phyloP scores from a whole-genome alignment of 2,329 filamentous ascomycete genomes.

The Fusarium tricinctum region DNA sequence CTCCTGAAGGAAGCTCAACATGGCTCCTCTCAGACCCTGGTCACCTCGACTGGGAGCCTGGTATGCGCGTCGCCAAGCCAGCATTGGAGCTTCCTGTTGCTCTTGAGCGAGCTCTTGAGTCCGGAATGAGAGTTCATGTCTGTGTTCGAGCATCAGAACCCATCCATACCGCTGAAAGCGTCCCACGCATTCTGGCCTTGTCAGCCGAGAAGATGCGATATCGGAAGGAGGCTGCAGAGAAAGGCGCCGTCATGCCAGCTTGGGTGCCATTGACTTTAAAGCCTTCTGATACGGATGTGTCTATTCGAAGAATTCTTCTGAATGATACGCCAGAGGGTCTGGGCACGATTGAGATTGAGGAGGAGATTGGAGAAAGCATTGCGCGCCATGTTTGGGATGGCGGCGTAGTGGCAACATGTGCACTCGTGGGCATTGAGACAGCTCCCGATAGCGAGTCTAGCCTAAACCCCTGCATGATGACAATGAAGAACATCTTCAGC shows the following conservation, averaged over 20 bases:
- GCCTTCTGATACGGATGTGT: constrained; percentile 43
- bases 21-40: constrained; percentile 47
- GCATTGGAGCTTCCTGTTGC: constrained; percentile 48
- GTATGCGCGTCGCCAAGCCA: constrained; percentile 59
- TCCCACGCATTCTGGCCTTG: constrained; percentile 47
- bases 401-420: constrained; percentile 62
- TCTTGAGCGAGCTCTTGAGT: constrained; percentile 47
- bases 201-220: constrained; percentile 37
- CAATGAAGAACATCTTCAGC: constrained; percentile 52
- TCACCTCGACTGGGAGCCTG: constrained; percentile 51
- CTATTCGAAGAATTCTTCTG: constrained; percentile 51
- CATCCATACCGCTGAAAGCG: constrained; percentile 47
- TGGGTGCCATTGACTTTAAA: constrained; percentile 55
- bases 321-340: constrained; percentile 42
- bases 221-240: constrained; percentile 33
- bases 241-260: constrained; percentile 61
- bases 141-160: constrained; percentile 49
- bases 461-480: constrained; percentile 49
- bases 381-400: constrained; percentile 72
- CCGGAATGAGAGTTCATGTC: constrained; percentile 48
- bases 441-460: constrained; percentile 48
- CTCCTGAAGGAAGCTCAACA: constrained; percentile 40
- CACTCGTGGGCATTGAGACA: constrained; percentile 51
- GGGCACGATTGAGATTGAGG: constrained; percentile 61
- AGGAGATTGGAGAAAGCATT: constrained; percentile 72